Conservation (phyloP, 2,329 filamentous ascomycete species). For the Stagonosporopsis tanaceti region DNA sequence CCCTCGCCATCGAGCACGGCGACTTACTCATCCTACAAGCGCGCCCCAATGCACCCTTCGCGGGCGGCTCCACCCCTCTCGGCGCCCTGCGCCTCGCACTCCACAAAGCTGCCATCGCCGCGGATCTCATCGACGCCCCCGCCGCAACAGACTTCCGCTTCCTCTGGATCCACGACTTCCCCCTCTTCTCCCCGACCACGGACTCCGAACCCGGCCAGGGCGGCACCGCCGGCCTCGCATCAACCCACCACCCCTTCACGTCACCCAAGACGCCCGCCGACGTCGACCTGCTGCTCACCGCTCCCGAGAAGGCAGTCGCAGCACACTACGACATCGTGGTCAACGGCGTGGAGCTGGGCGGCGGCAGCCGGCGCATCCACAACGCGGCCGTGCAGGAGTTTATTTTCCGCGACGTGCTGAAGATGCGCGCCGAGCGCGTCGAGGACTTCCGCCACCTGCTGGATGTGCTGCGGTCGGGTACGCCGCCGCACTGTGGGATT, state of each 20-base stretch:
- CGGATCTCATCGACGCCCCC: slow-evolving; percentile 62
- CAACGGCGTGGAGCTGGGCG: slow-evolving; percentile 93
- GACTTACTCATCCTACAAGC: slow-evolving; percentile 86
- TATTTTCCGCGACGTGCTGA: slow-evolving; percentile 82
- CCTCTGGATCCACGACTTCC: slow-evolving; percentile 89
- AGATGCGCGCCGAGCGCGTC: slow-evolving; percentile 76
- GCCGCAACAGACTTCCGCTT: slow-evolving; percentile 67
- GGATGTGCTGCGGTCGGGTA: slow-evolving; percentile 81
- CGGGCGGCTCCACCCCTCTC: slow-evolving; percentile 75
- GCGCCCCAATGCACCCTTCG: slow-evolving; percentile 68
- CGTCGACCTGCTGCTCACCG: slow-evolving; percentile 74
- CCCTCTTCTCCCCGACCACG: slow-evolving; percentile 81
- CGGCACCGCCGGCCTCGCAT: slow-evolving; percentile 78
- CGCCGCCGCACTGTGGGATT: slow-evolving; percentile 93
- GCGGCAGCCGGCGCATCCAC: slow-evolving; percentile 92
- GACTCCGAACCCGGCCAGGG: slow-evolving; percentile 79
- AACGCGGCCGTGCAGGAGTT: slow-evolving; percentile 82
- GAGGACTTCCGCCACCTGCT: slow-evolving; percentile 85
- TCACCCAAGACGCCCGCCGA: slow-evolving; percentile 77
- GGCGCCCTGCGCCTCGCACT: slow-evolving; percentile 77
- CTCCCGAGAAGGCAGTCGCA: slow-evolving; percentile 76
- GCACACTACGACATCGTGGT: slow-evolving; percentile 97
- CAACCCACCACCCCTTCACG: slow-evolving; percentile 96
- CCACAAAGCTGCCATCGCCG: slow-evolving; percentile 72
- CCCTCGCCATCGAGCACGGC: slow-evolving; percentile 65